Base-by-base conservation (phyloP, 306 rosid species). In the Vachellia collinsii region DNA sequence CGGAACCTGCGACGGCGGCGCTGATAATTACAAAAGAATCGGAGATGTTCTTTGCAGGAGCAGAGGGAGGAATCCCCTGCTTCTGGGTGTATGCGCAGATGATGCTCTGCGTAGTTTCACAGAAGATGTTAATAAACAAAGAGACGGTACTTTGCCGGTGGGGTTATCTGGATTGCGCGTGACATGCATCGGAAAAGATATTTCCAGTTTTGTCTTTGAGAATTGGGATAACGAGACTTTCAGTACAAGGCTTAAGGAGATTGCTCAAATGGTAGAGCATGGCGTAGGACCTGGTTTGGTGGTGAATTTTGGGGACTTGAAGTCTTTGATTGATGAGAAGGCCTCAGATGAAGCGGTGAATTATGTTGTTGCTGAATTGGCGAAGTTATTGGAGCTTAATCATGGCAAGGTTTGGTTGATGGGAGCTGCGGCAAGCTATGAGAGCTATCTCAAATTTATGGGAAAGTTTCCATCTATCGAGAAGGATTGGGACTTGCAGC, bases 401-500 rank as follows among this genome's bases (percentile, higher is more conserved):
- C 62, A 70, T 65, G 97, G 87, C n/a, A 96, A 81, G 81, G 81
- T 90, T 1, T 90, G 99, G 99, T 38, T 96, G 59, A 81, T 92
- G 71, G 97, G 98, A 8, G 85, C 92, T n/a, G 91, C 96, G 3
- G 85, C 87, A 2, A 93, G 90, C 79, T 90, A 92, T 58, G 99
- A 94, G 69, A 86, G 84, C 70, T 93, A 93, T 78, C 82, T 92
- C 88, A 92, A 91, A 68, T 92, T 96, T 67, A 74, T 93, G 68
- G 87, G 82, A 6, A 86, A 67, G 84, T 93, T 89, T 85, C 90
- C 97, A 20, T 84, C 86, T 23, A 62, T 93, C 0, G 99, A 93
- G 76, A 93, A 92, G 82, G 97, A 96, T 8, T 96, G 96, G 98
- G 92, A 92, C 75, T 82, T 96, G 85, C 97, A 92, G 81, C 94